Conservation (phyloP, 371 early-diverging fungal genomes). For the Syncephalastrum contaminatum region DNA sequence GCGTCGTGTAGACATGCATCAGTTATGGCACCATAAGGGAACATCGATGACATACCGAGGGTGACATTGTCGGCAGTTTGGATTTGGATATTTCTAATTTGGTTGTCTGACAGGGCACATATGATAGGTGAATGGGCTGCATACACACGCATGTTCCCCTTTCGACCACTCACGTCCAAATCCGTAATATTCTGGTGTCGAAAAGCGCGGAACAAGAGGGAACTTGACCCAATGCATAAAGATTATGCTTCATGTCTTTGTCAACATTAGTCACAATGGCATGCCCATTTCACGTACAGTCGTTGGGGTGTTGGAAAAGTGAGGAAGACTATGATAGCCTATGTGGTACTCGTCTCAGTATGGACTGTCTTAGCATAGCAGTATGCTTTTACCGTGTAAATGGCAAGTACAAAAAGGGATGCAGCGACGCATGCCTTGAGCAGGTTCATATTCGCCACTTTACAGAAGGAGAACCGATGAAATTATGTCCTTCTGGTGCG, state of each 20-base stretch:
- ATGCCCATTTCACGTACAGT: conserved; percentile 18
- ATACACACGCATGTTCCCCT: background rate
- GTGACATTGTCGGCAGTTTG: conserved; percentile 39
- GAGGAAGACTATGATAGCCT: conserved; percentile 30
- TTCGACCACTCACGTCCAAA: conserved; percentile 37
- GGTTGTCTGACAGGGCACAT: conserved; percentile 26
- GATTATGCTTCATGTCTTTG: conserved; percentile 23
- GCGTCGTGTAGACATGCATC: too few relatives aligned
- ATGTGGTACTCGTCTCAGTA: background rate
- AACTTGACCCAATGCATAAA: conserved; percentile 39
- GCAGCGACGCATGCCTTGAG: too few relatives aligned
- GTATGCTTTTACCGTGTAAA: too few relatives aligned
- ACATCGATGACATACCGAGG: conserved; percentile 23
- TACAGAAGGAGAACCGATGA: too few relatives aligned
- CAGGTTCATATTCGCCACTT: too few relatives aligned
- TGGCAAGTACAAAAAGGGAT: too few relatives aligned
- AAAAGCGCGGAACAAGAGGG: conserved; percentile 25
- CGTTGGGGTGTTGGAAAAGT: conserved; percentile 39
- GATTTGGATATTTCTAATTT: conserved; percentile 33
- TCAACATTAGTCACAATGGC: background rate
- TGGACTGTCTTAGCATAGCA: too few relatives aligned
- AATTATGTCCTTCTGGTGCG: too few relatives aligned
- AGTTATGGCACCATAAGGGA: background rate
- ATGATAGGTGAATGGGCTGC: background rate
- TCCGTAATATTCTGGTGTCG: conserved; percentile 39